Evolutionary conservation across 768 basidiomycete species (phyloP).

Genomic region (Rhizopogon vulgaris): DNA sequence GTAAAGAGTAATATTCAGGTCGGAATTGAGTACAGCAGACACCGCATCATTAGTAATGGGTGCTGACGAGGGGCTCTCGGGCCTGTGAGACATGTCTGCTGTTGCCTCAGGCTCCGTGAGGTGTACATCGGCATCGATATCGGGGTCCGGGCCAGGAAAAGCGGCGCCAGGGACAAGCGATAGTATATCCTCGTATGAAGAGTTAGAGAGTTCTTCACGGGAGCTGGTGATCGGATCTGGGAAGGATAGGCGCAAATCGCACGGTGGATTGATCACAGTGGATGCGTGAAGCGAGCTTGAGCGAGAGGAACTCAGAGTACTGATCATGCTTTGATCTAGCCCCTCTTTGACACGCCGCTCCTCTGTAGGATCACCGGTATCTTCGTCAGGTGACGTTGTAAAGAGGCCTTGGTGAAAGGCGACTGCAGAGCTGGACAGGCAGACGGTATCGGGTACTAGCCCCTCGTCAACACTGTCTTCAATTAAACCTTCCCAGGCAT

Average conservation of each 20-base stretch:
- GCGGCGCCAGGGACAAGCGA: constrained; percentile 28
- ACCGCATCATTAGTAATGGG: constrained; percentile 13
- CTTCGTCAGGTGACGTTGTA: constrained; percentile 24
- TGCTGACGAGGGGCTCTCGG: constrained; percentile 28
- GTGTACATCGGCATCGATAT: constrained; percentile 9
- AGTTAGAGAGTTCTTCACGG: constrained; percentile 48
- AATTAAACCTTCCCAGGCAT: constrained; percentile 74
- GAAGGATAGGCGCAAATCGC: constrained; percentile 76
- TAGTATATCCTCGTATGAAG: constrained; percentile 51
- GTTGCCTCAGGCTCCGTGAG: constrained; percentile 28
- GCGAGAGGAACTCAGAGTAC: constrained; percentile 71
- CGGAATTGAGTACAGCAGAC: constrained; percentile 25
- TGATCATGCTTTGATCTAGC: constrained; percentile 77
- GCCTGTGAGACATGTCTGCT: constrained; percentile 24
- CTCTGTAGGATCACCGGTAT: constrained; percentile 39
- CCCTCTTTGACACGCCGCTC: constrained; percentile 68
- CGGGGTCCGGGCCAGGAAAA: constrained; percentile 12
- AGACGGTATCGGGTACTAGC: constrained; percentile 16
- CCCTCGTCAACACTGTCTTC: constrained; percentile 55
- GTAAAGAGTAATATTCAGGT: constrained; percentile 64
- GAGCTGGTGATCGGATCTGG: constrained; percentile 78
- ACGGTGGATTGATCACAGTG: constrained; percentile 54
- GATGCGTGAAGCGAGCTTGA: constrained; percentile 52
- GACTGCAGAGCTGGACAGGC: constrained; percentile 12
- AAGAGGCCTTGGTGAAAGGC: constrained; percentile 16